Base-by-base conservation (phyloP, 352 stramenopile species). In the Globisporangium abappressorium region DNA sequence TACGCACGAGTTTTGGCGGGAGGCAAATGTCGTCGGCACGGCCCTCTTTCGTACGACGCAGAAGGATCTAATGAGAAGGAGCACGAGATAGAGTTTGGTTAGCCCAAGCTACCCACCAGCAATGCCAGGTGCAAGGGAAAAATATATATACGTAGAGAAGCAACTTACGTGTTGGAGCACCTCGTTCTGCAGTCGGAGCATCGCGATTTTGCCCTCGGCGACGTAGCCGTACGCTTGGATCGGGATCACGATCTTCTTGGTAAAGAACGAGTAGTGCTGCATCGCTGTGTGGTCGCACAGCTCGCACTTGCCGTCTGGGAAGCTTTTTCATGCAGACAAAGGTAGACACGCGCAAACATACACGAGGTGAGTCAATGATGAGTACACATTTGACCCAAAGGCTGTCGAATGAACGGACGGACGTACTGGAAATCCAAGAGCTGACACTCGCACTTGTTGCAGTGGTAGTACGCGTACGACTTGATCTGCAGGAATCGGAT, bases 391-490 rank as follows among this genome's bases (percentile, higher is more conserved):
- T 12, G 34, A 41, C 9, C 0, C 34, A 41, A 41, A 9, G 7
- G 8, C 9, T 41, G 8, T 41, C 5, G 34, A 41, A 41, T 41
- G 34, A 41, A 41, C 34, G 8, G 34, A 9, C 7, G 9, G 9
- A 38, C 91, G 64, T 93, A 98, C 78, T 94, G 79, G 77, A 97
- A 99, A 74, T 99, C 93, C 28, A 99, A 75, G 75, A 88, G 93
- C 75, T 99, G 98, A 65, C 97, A 99, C 28, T 93, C 81, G 81
- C 97, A 99, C 49, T 77, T 69, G 9, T 78, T 93, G 81, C 98
- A 99, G 69, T 98, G 97, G 75, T 99, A 99, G 79, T 97, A 99
- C 3, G 96, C 97, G 79, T 97, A 99, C 20, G 95, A 97, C 73
- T 99, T 93, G 36, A 99, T 92, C 59, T 98, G 86, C 5, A 99